Evolutionary conservation across 2,329 filamentous ascomycete species (phyloP).

Genomic region (Lanzia echinophila): DNA sequence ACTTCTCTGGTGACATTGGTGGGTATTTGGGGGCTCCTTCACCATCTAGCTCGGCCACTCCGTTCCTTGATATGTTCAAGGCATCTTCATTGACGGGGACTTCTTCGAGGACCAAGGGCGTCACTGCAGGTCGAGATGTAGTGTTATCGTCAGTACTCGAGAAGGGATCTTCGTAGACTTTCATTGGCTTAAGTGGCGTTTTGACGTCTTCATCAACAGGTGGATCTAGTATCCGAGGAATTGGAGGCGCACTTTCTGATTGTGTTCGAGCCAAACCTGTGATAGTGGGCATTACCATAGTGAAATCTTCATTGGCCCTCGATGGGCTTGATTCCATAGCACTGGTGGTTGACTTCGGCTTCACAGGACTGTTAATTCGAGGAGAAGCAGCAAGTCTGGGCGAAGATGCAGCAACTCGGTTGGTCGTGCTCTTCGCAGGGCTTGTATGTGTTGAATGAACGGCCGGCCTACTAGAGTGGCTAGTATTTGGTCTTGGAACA

Average conservation of each 20-base stretch:
- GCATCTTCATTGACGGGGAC: slow-evolving; percentile 51
- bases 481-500: slow-evolving; percentile 29
- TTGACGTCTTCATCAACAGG: slow-evolving; percentile 33
- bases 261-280: slow-evolving; percentile 31
- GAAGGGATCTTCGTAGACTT: slow-evolving; percentile 59
- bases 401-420: slow-evolving; percentile 16
- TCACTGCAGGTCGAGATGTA: slow-evolving; percentile 40
- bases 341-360: slow-evolving; percentile 14
- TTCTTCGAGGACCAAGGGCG: slow-evolving; percentile 50
- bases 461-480: slow-evolving; percentile 30
- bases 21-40: slow-evolving; percentile 17
- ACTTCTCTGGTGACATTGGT: slow-evolving; percentile 43
- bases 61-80: slow-evolving; percentile 20
- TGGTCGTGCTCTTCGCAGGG: slow-evolving; percentile 34
- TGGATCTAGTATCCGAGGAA: slow-evolving; percentile 34
- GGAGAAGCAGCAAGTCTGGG: slow-evolving; percentile 15
- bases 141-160: slow-evolving; percentile 39
- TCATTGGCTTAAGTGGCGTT: slow-evolving; percentile 25
- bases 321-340: slow-evolving; percentile 34
- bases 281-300: slow-evolving; percentile 44
- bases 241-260: slow-evolving; percentile 25
- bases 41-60: slow-evolving; percentile 10
- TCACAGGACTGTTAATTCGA: slow-evolving; percentile 17
- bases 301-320: slow-evolving; percentile 46
- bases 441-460: slow-evolving; percentile 34